Conservation (phyloP, 305 asterid species). For the Solanum hybrid region DNA sequence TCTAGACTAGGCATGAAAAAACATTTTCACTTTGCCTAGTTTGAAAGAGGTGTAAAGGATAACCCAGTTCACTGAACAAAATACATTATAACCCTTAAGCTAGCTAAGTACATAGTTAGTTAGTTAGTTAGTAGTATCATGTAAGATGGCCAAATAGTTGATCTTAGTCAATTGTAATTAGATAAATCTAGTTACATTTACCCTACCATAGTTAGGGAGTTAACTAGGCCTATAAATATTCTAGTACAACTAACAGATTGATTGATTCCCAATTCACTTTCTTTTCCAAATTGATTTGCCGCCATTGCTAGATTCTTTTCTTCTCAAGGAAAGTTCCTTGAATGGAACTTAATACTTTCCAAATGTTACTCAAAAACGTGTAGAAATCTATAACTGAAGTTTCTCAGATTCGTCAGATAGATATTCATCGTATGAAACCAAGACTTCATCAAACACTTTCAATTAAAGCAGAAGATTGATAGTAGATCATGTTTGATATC, state of each 20-base stretch:
- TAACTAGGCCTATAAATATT: neutral
- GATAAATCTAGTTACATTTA: too few species aligned
- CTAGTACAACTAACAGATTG: neutral
- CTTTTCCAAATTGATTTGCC: neutral
- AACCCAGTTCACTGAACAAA: neutral
- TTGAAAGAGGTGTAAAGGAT: neutral
- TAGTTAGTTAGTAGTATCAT: too few species aligned
- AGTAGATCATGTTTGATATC: neutral
- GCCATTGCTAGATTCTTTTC: neutral
- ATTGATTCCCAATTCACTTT: neutral
- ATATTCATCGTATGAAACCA: neutral
- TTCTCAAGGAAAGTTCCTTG: neutral
- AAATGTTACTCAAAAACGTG: neutral
- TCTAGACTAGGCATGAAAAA: neutral
- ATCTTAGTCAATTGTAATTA: too few species aligned
- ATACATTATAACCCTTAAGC: neutral
- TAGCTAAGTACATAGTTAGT: too few species aligned
- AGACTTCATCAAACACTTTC: neutral
- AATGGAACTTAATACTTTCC: neutral
- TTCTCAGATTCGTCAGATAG: neutral
- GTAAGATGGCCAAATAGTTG: too few species aligned
- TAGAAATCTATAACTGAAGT: neutral
- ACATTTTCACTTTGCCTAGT: neutral
- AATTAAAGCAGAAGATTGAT: neutral
- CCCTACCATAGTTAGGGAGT: too few species aligned